Base-by-base conservation (phyloP, 1,139 yeast genomes). In the Geotrichum fermentans region DNA sequence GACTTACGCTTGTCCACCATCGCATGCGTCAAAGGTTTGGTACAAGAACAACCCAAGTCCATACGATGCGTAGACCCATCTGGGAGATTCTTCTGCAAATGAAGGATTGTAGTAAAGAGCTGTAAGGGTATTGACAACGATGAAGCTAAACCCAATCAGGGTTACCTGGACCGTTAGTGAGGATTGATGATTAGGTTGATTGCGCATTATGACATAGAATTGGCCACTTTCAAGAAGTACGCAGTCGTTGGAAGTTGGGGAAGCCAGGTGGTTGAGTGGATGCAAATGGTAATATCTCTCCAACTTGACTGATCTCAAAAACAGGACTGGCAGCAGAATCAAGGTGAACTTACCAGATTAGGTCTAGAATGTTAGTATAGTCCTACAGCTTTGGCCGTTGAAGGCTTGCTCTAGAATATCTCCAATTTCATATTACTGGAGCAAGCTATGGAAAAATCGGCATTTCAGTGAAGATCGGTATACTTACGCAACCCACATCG, bases 11-110 rank as follows among this genome's bases (percentile, higher is more conserved):
- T 90, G 97, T 57, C 84, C 78, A 10, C 97, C 97, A 66, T 90
- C 97, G 67, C 96, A 86, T 1, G 97, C 96, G 68, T 90, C 97
- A 65, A 90, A 89, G 0, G 97, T 90, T 64, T 90, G 97, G 65
- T 90, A 90, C 75, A 89, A 71, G 64, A 90, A 89, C 56, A 90
- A 71, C 1, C 96, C 95, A 58, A 85, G 64, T 0, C 95, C 96
- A 64, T 86, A 87, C 47, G 85, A 74, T 58, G 78, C 77, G 64
- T 86, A 88, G 34, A 85, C 78, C 96, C 96, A 88, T 42, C 77
- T 66, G n/a, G 97, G 96, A 22, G 79, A 73, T 16, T 67, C 63
- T 43, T 71, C 62, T 47, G 78, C 70, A 52, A 85, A 74, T 51
- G 74, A 71, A 1, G 96, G 95, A 65, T 88, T 94, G 58, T 73